Percentiles rank a stretch among this genome's conserved stretches.
These are phyloP conservation scores for Botrytis byssoidea DNA, from an alignment of 2,329 filamentous ascomycete genomes.

Conservation along the genomic window DNA sequence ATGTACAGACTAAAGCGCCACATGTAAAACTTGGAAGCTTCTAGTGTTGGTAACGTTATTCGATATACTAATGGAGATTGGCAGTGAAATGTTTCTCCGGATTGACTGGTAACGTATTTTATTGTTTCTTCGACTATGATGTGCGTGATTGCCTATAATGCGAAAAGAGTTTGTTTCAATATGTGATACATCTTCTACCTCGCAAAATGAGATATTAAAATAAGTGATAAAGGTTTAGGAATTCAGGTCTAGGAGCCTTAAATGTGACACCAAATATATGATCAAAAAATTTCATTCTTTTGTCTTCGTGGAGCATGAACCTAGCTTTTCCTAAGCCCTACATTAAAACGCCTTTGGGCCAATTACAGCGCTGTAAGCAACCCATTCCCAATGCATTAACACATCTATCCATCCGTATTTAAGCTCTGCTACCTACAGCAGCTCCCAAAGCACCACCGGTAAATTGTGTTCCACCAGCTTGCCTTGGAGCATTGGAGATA, in stretches of 20 bases:
- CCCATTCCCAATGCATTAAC: slow-evolving; percentile 39
- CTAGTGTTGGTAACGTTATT: not conserved
- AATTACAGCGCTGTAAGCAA: slow-evolving; percentile 34
- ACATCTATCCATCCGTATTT: slow-evolving; percentile 33
- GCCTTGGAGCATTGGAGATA: slow-evolving; percentile 60
- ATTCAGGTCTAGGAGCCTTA: not conserved
- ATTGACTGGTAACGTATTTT: not conserved
- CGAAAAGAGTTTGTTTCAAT: too few species aligned
- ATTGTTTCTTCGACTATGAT: not conserved
- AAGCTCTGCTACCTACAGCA: slow-evolving; percentile 55
- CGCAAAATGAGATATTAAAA: not conserved
- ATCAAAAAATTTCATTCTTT: slow-evolving; percentile 11
- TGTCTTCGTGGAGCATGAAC: slow-evolving; percentile 18
- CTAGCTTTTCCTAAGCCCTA: slow-evolving; percentile 38
- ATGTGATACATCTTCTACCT: not conserved
- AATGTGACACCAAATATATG: not conserved
- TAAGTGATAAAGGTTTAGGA: not conserved
- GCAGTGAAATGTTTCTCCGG: not conserved
- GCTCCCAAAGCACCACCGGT: slow-evolving; percentile 76
- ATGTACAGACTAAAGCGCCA: not conserved
- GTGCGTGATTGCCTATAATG: not conserved
- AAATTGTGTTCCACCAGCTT: slow-evolving; percentile 74
- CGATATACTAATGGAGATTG: not conserved
- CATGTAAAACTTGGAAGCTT: not conserved
- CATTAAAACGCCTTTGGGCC: slow-evolving; percentile 36